These are phyloP conservation scores for Austroboletus rostrupii DNA, from an alignment of 1,284 basidiomycete species.

Conservation along the genomic window DNA sequence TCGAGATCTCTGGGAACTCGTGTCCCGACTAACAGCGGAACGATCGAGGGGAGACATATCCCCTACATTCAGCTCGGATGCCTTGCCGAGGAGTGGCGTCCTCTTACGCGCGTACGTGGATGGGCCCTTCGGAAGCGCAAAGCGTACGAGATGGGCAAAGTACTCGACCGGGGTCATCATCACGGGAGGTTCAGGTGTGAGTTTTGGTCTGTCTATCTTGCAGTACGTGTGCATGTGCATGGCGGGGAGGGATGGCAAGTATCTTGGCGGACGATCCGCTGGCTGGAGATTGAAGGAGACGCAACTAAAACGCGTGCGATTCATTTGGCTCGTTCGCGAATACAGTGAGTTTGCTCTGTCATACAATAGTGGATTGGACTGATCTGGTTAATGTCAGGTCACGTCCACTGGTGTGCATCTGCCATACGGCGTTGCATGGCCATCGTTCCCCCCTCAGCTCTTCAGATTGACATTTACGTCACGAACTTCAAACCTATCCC, in stretches of 20 bases:
- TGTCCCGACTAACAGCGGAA: conserved; percentile 39
- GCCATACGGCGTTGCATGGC: conserved; percentile 65
- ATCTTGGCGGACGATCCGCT: conserved; percentile 41
- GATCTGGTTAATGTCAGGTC: conserved; percentile 43
- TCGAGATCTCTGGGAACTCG: conserved; percentile 63
- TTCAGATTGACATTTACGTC: conserved; percentile 81
- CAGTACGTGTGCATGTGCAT: conserved; percentile 69
- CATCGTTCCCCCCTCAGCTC: conserved; percentile 52
- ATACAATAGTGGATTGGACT: neutral
- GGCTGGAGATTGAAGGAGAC: conserved; percentile 44
- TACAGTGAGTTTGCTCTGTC: conserved; percentile 51
- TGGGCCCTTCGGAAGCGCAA: conserved; percentile 77
- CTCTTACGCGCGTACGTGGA: conserved; percentile 67
- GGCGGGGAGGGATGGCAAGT: conserved; percentile 47
- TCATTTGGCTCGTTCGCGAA: conserved; percentile 84
- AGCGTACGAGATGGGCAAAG: conserved; percentile 61
- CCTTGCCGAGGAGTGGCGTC: conserved; percentile 45
- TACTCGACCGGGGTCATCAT: conserved; percentile 68
- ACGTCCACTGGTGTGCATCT: conserved; percentile 80
- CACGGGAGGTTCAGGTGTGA: conserved; percentile 78
- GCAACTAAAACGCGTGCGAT: conserved; percentile 60
- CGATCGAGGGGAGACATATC: conserved; percentile 27
- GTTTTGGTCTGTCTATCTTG: conserved; percentile 71
- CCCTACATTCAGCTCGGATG: neutral
- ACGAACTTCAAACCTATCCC: conserved; percentile 45